Conservation (phyloP, 768 basidiomycete genomes). For the Psilocybe tampanensis region DNA sequence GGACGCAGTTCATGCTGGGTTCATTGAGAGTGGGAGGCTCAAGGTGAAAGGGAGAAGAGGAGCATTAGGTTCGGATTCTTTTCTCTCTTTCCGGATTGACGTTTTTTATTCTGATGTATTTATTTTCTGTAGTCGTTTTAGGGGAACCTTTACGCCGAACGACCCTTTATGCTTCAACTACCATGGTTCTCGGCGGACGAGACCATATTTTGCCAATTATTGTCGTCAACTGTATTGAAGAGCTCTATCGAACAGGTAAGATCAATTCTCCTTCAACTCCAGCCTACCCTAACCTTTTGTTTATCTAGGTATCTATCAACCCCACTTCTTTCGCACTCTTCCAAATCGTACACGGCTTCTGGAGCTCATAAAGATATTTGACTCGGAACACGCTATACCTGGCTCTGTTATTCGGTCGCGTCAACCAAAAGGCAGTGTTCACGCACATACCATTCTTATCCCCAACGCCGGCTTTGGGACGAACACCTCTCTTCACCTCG, state of each 20-base stretch:
- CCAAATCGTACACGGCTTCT: slow-evolving; percentile 38
- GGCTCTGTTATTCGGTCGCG: slow-evolving; percentile 22
- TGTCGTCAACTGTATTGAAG: slow-evolving; percentile 42
- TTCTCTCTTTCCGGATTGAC: not conserved
- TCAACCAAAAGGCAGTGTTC: not conserved
- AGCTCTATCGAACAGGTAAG: slow-evolving; percentile 42
- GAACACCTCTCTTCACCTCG: slow-evolving; percentile 33
- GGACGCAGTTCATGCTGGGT: slow-evolving; percentile 5
- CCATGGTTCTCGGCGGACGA: slow-evolving; percentile 34
- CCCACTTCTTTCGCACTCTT: slow-evolving; percentile 32
- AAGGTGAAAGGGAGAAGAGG: slow-evolving; percentile 9
- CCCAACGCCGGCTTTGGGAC: slow-evolving; percentile 25
- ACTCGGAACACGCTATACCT: slow-evolving; percentile 27
- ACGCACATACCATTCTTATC: not conserved
- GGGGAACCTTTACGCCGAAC: slow-evolving; percentile 37
- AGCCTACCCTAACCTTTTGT: not conserved
- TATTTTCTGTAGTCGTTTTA: slow-evolving; percentile 30
- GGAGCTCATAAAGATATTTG: slow-evolving; percentile 39
- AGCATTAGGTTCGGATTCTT: slow-evolving; percentile 10
- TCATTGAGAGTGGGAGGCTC: slow-evolving; percentile 5
- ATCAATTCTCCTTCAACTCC: not conserved
- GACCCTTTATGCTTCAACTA: slow-evolving; percentile 35
- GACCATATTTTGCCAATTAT: slow-evolving; percentile 42
- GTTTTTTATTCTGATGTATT: not conserved
- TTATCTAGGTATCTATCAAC: slow-evolving; percentile 33